Evolutionary conservation across 2,329 filamentous ascomycete genomes (phyloP).

Genomic region (Cytospora paraplurivora): DNA sequence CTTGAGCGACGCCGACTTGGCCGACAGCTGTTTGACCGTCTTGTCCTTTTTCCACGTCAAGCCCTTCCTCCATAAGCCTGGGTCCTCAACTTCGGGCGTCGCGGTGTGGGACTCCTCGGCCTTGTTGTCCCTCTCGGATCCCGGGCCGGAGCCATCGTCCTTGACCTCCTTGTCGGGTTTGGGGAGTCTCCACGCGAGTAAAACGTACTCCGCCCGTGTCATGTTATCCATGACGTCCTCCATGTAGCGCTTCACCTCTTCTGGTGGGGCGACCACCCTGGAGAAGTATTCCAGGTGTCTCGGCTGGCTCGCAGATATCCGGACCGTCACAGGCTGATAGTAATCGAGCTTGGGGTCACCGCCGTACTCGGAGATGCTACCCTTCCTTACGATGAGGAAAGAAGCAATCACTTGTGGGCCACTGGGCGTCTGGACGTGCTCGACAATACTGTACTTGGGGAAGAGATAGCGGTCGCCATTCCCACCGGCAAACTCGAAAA

Average conservation of each 20-base stretch:
- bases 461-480: conserved; percentile 77
- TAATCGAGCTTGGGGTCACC: conserved; percentile 68
- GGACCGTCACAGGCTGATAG: conserved; percentile 73
- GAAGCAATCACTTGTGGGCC: conserved; percentile 69
- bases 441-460: conserved; percentile 75
- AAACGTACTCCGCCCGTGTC: conserved; percentile 67
- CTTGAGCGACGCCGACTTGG: conserved; percentile 17
- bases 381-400: conserved; percentile 76
- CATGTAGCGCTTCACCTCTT: conserved; percentile 68
- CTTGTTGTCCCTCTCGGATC: conserved; percentile 30
- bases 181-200: conserved; percentile 68
- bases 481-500: conserved; percentile 68
- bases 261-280: conserved; percentile 62
- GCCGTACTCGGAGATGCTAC: conserved; percentile 65
- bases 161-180: conserved; percentile 43
- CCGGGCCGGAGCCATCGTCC: conserved; percentile 35
- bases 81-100: conserved; percentile 34
- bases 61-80: conserved; percentile 20
- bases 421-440: conserved; percentile 56
- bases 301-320: conserved; percentile 56
- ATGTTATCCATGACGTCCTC: conserved; percentile 70
- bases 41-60: conserved; percentile 30
- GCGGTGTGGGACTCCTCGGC: conserved; percentile 23
- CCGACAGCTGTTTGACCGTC: conserved; percentile 21
- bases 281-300: conserved; percentile 63